phyloP scores from a whole-genome alignment of 2,329 filamentous ascomycete species.

The Fusarium sp. region DNA sequence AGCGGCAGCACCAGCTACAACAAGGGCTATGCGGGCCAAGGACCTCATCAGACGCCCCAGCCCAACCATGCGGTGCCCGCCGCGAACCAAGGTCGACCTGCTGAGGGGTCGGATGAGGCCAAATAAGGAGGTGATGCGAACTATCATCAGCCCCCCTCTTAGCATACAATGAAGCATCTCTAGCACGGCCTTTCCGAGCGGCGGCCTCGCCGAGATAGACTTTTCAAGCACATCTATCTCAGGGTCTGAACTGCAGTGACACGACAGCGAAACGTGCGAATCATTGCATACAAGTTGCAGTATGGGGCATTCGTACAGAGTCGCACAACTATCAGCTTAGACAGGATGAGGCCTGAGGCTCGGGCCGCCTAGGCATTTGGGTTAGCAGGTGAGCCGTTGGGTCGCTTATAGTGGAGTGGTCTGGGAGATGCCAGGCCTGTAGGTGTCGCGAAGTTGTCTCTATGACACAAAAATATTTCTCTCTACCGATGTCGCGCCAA shows the following conservation, averaged over 20 bases:
- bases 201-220: constrained; percentile 37
- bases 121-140: constrained; percentile 51
- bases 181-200: constrained; percentile 39
- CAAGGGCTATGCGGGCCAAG: constrained; percentile 63
- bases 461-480: constrained; percentile 16
- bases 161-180: constrained; percentile 37
- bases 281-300: constrained; percentile 38
- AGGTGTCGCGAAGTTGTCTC: constrained; percentile 7
- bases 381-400: constrained; percentile 35
- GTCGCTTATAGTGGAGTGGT: constrained; percentile 23
- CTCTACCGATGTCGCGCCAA: constrained; percentile 15
- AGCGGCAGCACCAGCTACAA: constrained; percentile 68
- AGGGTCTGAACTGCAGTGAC: constrained; percentile 34
- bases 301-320: constrained; percentile 37
- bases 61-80: constrained; percentile 50
- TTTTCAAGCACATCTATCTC: constrained; percentile 40
- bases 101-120: constrained; percentile 58
- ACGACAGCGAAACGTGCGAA: constrained; percentile 32
- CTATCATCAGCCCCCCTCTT: constrained; percentile 21
- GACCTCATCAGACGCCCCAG: constrained; percentile 55
- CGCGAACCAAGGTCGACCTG: constrained; percentile 47
- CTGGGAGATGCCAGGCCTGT: constrained; percentile 21
- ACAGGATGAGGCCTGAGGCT: constrained; percentile 35
- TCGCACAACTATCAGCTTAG: constrained; percentile 37
- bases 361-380: constrained; percentile 26